These are phyloP conservation scores for Penicillium verrucosum DNA, from an alignment of 2,329 filamentous ascomycete species.

Conservation along the genomic window DNA sequence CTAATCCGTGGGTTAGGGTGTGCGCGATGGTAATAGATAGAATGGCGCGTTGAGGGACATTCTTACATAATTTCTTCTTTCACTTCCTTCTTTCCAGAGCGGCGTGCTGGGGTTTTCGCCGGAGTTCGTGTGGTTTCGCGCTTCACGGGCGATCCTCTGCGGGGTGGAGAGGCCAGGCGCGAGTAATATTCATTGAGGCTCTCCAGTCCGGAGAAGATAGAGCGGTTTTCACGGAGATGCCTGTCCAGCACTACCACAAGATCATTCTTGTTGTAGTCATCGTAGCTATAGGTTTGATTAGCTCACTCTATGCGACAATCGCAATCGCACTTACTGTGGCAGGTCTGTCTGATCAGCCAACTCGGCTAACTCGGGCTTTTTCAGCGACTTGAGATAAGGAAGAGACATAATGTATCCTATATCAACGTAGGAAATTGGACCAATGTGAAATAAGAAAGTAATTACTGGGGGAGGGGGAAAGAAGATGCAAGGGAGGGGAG, in stretches of 20 bases:
- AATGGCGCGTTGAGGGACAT: constrained; percentile 16
- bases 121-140: constrained; percentile 40
- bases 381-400: constrained; percentile 75
- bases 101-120: constrained; percentile 31
- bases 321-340: constrained; percentile 61
- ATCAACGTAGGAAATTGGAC: constrained; percentile 4
- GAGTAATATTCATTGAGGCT: constrained; percentile 73
- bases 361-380: constrained; percentile 74
- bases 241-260: constrained; percentile 72
- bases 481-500: constrained; percentile 21
- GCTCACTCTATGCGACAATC: constrained; percentile 7
- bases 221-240: constrained; percentile 66
- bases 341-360: constrained; percentile 70
- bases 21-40: constrained; percentile 13
- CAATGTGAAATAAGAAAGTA: constrained; percentile 16
- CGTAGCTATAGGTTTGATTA: constrained; percentile 52
- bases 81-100: constrained; percentile 32
- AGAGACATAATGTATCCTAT: constrained; percentile 57
- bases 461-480: constrained; percentile 8
- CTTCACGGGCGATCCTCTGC: constrained; percentile 48
- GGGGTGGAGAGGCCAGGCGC: constrained; percentile 40
- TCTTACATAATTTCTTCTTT: constrained; percentile 40
- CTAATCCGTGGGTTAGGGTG: constrained; percentile 10
- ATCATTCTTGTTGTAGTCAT: constrained; percentile 72
- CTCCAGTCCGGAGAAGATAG: constrained; percentile 61